Evolutionary conservation across 441 rosid genomes (phyloP), one percentile per base, ranked within the genome.

Genomic region (Pelargonium cotyledonis): DNA sequence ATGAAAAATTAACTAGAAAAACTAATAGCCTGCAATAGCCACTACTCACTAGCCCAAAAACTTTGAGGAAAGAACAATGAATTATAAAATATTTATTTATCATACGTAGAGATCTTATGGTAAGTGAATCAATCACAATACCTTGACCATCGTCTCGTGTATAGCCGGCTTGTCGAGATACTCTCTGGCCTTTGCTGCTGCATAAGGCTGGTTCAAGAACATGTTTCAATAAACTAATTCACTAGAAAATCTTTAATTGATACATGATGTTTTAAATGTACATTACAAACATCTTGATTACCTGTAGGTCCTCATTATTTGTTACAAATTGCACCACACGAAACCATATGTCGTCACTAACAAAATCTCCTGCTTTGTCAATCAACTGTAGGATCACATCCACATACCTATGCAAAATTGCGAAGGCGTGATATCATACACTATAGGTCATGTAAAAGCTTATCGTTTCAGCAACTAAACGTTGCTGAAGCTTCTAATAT

Each of bases 351-450:
- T 95, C 99, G 81, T 95, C 98, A 12, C 99, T 92, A 60, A 95
- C 95, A 85, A 95, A 92, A 88, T 95, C 99, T 68, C 99, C 99
- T 9, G 99, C 98, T 82, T 95, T 95, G 83, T 95, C 99, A 78
- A 95, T 95, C 87, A 95, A 80, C 85, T 95, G 99, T 82, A 95
- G 96, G 80, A 95, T 92, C 68, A 90, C 98, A 81, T 95, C 97
- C 65, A 95, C 98, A 73, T 95, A 95, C 99, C 99, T 95, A 80
- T 47, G 53, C 67, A 66, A 70, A 67, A 71, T 65, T 60, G 70
- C 73, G 60, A 5, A 8, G 19, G 43, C n/a, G 69, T 16, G 35
- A 73, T 29, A 65, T 72, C 63, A 72, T 29, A 57, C 55, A 6
- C 8, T 0, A 12, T 15, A 12, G 1, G 16, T 43, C 1, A 58